phyloP scores from a whole-genome alignment of 1,284 basidiomycete species.

The Malassezia nana region DNA sequence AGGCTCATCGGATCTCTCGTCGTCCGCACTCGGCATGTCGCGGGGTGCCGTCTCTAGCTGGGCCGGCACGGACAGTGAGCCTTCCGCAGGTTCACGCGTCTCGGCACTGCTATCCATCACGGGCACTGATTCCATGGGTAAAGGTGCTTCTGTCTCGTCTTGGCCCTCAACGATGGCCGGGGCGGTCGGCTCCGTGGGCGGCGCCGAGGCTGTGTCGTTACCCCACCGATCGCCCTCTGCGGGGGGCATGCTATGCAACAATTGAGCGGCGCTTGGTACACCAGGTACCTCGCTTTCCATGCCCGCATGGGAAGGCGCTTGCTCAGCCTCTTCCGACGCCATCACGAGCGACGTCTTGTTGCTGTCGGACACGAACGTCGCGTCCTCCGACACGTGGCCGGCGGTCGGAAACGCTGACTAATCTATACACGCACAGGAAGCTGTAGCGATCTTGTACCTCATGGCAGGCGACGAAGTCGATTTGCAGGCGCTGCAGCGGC shows the following conservation, averaged over 20 bases:
- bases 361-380: neutral
- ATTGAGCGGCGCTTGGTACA: neutral
- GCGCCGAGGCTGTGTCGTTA: neutral
- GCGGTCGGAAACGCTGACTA: neutral
- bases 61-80: neutral
- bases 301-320: neutral
- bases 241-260: neutral
- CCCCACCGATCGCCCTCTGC: neutral
- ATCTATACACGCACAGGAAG: no score
- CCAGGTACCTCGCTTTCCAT: neutral
- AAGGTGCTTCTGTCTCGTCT: neutral
- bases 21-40: neutral
- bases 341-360: neutral
- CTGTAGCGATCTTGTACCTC: no score
- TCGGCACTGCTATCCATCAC: neutral
- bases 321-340: neutral
- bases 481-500: constrained; percentile 32
- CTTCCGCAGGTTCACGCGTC: neutral
- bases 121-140: neutral
- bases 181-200: neutral
- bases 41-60: neutral
- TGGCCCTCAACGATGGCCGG: no score
- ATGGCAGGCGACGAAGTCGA: constrained; percentile 19
- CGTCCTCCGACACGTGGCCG: neutral
- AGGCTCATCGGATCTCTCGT: neutral